These are phyloP conservation scores for Xylaria curta DNA, from an alignment of 495 filamentous ascomycete species.

Conservation along the genomic window DNA sequence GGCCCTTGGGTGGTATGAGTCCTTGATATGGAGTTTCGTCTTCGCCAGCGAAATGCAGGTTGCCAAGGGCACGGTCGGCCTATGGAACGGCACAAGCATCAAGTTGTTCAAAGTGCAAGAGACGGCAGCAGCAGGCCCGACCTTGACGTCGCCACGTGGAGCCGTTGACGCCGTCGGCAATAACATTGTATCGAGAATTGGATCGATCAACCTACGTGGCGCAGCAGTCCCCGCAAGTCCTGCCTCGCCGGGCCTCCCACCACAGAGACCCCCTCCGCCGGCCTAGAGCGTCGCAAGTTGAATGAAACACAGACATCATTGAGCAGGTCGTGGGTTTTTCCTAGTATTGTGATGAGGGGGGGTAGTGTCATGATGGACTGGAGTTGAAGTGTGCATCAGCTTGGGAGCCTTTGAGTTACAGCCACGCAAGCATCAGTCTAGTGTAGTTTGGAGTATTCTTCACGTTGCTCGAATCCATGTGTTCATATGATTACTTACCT, in stretches of 20 bases:
- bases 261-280: conserved; percentile 31
- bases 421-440: not conserved
- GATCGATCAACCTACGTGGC: conserved; percentile 69
- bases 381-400: conserved; percentile 1
- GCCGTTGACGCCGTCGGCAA: conserved; percentile 96
- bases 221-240: conserved; percentile 24
- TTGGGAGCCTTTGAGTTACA: not conserved
- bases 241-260: conserved; percentile 33
- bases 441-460: conserved; percentile 12
- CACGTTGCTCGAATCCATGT: not conserved
- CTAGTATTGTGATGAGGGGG: not conserved
- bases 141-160: conserved; percentile 80
- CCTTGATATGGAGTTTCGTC: conserved; percentile 92
- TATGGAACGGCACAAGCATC: conserved; percentile 92
- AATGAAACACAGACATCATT: not conserved
- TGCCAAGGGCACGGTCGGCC: conserved; percentile 84
- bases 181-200: conserved; percentile 87
- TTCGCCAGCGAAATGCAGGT: conserved; percentile 91
- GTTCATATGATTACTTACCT: not conserved
- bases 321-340: not conserved
- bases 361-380: not conserved
- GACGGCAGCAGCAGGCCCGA: conserved; percentile 77
- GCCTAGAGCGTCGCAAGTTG: not conserved
- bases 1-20: conserved; percentile 95
- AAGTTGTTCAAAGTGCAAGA: conserved; percentile 91